Percentiles rank a stretch among this genome's conserved stretches.
Conservation (phyloP, 768 basidiomycete species). For the Boletus pseudo-olivaceus region DNA sequence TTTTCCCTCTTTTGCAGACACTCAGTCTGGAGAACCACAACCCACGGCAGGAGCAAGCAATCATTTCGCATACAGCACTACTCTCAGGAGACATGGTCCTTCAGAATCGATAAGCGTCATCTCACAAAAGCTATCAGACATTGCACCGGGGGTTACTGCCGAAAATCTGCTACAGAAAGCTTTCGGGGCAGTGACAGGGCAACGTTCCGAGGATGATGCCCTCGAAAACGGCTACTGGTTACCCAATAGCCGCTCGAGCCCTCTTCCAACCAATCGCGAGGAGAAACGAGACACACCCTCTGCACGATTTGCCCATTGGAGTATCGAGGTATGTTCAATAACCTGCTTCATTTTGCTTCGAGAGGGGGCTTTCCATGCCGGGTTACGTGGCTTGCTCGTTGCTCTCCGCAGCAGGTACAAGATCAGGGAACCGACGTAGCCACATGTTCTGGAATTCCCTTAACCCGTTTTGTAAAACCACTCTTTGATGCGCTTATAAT, state of each 20-base stretch:
- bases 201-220: constrained; percentile 12
- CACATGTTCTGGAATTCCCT: constrained; percentile 7
- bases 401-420: background rate
- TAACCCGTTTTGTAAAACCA: background rate
- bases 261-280: constrained; percentile 25
- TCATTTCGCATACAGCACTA: constrained; percentile 84
- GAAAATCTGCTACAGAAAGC: constrained; percentile 49
- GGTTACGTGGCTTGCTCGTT: background rate
- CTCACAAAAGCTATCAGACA: constrained; percentile 37
- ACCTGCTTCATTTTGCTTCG: background rate
- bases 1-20: constrained; percentile 59
- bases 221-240: constrained; percentile 41
- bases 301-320: constrained; percentile 62
- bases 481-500: background rate
- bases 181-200: constrained; percentile 33
- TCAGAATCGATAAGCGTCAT: constrained; percentile 36
- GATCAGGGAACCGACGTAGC: constrained; percentile 11
- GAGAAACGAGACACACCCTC: constrained; percentile 52
- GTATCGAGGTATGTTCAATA: constrained; percentile 53
- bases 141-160: constrained; percentile 37
- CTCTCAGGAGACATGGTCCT: constrained; percentile 62
- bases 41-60: constrained; percentile 61
- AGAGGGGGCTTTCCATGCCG: background rate
- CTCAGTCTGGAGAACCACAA: constrained; percentile 44
- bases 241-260: constrained; percentile 20